These are phyloP conservation scores for Aspergillus unguis DNA, from an alignment of 2,329 filamentous ascomycete genomes.

Conservation along the genomic window DNA sequence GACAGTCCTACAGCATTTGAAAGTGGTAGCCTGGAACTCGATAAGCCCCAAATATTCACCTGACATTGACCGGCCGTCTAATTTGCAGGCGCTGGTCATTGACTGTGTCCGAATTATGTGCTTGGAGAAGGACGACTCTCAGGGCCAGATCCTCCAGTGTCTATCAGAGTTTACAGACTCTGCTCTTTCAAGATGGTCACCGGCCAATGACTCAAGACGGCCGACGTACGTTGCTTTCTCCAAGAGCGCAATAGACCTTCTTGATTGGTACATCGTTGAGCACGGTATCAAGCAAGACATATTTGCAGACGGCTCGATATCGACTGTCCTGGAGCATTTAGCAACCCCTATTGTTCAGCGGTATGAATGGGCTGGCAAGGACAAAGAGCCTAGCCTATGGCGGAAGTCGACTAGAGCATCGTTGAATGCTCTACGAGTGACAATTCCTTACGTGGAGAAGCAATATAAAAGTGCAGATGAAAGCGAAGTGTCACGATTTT, in stretches of 20 bases:
- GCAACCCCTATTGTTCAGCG: conserved; percentile 71
- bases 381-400: conserved; percentile 73
- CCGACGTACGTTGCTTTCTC: conserved; percentile 88
- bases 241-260: conserved; percentile 71
- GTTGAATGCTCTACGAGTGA: conserved; percentile 64
- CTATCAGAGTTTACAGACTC: conserved; percentile 69
- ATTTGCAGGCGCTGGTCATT: conserved; percentile 33
- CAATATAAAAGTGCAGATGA: conserved; percentile 31
- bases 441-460: conserved; percentile 59
- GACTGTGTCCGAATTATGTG: conserved; percentile 37
- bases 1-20: conserved; percentile 68
- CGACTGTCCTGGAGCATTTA: conserved; percentile 64
- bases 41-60: conserved; percentile 46
- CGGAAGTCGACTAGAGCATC: conserved; percentile 70
- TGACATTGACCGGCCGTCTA: conserved; percentile 38
- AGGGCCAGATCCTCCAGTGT: conserved; percentile 35
- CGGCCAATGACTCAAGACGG: conserved; percentile 43
- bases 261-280: conserved; percentile 47
- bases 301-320: conserved; percentile 65
- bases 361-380: conserved; percentile 70
- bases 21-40: conserved; percentile 68
- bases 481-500: conserved; percentile 57
- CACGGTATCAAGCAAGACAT: conserved; percentile 59
- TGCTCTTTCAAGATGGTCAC: conserved; percentile 43
- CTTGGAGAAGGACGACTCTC: conserved; percentile 35